Evolutionary conservation across 257 asterid genomes (phyloP), one percentile per base, ranked within the genome.

Genomic region (Solanum arcanum): DNA sequence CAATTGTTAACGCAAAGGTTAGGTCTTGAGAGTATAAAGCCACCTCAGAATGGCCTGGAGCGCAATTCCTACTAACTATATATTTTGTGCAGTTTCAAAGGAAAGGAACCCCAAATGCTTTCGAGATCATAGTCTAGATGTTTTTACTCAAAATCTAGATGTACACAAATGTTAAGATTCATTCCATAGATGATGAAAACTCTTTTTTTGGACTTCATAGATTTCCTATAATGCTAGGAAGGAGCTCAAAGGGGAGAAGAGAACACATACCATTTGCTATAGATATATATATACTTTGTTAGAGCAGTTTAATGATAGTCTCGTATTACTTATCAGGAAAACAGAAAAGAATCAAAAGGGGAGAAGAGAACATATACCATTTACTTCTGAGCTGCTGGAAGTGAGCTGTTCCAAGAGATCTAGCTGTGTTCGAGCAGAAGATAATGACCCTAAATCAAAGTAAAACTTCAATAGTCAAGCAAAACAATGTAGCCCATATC

Each of bases 351-450:
- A 76, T 14, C 21, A 23, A 13, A 86, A 31, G 56, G 74, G 27
- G 12, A 68, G 62, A 87, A 4, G 12, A 68, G 64, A 87, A 3
- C 23, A 56, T 16, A 70, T 92, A 93, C 96, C 96, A 86, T 87
- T 90, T 82, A 80, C 92, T 25, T 91, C 88, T 83, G 94, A 83
- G 85, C 92, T 82, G 70, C 94, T 93, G 72, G 98, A 91, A 33
- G 96, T 94, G 85, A 96, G 98, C 82, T 94, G 96, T 23, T 95
- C 95, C 94, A 95, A 89, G 89, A 96, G 98, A 91, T 92, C 97
- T 87, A 96, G 91, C 88, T 94, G 98, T 8, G 89, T 69, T 49
- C 94, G 95, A 84, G 98, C 94, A 86, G 99, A 92, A 86, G 96
- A 76, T 33, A 92, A 91, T 7, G 97, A 88, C 72, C 96, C 97